Conservation (phyloP, 1,284 basidiomycete genomes). For the Dichomitus squalens region DNA sequence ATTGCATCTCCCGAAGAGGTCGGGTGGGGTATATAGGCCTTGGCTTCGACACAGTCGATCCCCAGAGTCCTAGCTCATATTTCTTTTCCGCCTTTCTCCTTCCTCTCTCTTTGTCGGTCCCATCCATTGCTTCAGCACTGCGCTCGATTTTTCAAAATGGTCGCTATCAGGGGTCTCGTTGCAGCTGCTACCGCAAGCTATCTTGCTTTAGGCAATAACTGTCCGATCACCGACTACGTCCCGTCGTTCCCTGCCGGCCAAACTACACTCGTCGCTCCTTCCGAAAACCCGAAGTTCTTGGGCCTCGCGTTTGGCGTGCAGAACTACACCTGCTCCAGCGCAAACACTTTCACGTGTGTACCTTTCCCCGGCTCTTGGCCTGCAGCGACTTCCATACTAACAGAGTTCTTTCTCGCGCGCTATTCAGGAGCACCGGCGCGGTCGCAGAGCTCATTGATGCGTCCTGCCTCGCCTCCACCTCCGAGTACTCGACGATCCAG, state of each 20-base stretch:
- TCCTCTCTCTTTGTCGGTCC: neutral
- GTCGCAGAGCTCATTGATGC: slow-evolving; percentile 61
- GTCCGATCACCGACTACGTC: slow-evolving; percentile 25
- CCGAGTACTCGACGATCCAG: slow-evolving; percentile 43
- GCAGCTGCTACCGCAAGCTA: slow-evolving; percentile 10
- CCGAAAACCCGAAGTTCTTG: slow-evolving; percentile 39
- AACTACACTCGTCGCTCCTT: slow-evolving; percentile 28
- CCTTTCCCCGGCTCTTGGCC: neutral
- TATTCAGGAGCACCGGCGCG: slow-evolving; percentile 45
- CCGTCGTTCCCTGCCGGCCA: slow-evolving; percentile 30
- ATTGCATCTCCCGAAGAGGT: neutral
- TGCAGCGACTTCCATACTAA: slow-evolving; percentile 9
- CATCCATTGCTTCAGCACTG: neutral
- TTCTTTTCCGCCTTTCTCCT: neutral
- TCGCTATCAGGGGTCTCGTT: slow-evolving; percentile 16
- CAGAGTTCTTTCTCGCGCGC: neutral
- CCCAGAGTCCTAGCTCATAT: slow-evolving; percentile 11
- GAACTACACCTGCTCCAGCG: slow-evolving; percentile 43
- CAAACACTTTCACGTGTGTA: slow-evolving; percentile 39
- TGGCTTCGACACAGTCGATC: neutral
- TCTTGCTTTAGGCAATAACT: slow-evolving; percentile 13
- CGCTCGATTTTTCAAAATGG: slow-evolving; percentile 5
- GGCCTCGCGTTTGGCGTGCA: slow-evolving; percentile 44
- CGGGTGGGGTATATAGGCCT: slow-evolving; percentile 6
- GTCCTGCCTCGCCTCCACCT: slow-evolving; percentile 49